These are phyloP conservation scores for Isabelozyma gotoi DNA, from an alignment of 805 yeast genomes.

Conservation along the genomic window DNA sequence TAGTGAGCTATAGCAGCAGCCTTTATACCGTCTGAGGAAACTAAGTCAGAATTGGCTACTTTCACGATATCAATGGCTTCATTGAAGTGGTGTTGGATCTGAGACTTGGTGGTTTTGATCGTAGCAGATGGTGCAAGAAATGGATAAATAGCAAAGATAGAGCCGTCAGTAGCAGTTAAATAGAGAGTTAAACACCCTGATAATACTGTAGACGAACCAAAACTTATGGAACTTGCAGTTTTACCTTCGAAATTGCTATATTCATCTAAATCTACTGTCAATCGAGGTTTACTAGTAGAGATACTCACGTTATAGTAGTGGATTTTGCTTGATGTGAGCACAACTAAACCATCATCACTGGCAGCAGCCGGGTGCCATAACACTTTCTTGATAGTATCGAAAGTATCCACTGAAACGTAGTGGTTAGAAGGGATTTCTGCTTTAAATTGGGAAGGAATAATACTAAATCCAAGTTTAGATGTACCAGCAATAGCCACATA, in stretches of 20 bases:
- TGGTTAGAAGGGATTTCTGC: not conserved
- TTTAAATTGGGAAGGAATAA: not conserved
- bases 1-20: not conserved
- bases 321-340: conserved; percentile 20
- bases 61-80: conserved; percentile 4
- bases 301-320: conserved; percentile 17
- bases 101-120: conserved; percentile 14
- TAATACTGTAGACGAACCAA: conserved; percentile 24
- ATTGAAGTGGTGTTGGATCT: conserved; percentile 12
- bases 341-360: conserved; percentile 21
- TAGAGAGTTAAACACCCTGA: conserved; percentile 30
- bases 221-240: conserved; percentile 22
- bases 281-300: conserved; percentile 16
- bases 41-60: not conserved
- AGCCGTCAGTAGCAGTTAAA: conserved; percentile 16
- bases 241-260: conserved; percentile 9
- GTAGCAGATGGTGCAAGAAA: conserved; percentile 14
- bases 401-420: not conserved
- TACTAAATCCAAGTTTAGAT: not conserved
- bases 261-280: conserved; percentile 14
- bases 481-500: not conserved
- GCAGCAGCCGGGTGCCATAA: conserved; percentile 24
- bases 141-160: conserved; percentile 29
- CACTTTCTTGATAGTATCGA: conserved; percentile 14
- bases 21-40: not conserved